Evolutionary conservation across 345 rosid genomes (phyloP).

Genomic region (Alliaria petiolata): DNA sequence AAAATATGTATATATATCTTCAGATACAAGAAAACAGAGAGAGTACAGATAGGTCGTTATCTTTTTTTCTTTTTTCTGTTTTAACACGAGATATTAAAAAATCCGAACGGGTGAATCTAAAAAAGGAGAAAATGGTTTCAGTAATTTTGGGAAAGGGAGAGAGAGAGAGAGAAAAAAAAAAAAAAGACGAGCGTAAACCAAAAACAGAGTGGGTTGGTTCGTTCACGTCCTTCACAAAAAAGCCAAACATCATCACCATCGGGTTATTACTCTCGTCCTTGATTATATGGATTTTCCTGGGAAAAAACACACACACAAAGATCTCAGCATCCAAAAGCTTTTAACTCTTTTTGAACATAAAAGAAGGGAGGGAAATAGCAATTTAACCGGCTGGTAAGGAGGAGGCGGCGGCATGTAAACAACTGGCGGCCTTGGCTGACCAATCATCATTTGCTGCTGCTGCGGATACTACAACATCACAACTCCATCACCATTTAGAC

Average conservation of each 20-base stretch:
- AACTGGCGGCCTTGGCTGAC: conserved; percentile 53
- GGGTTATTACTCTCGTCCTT: conserved; percentile 15
- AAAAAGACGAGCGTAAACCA: background rate
- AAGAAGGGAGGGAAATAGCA: background rate
- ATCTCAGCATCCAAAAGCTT: conserved; percentile 13
- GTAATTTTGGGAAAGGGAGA: background rate
- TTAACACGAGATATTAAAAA: background rate
- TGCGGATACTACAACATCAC: conserved; percentile 30
- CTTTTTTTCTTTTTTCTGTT: background rate
- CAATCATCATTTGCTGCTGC: conserved; percentile 60
- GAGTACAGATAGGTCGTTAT: background rate
- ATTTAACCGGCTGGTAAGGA: conserved; percentile 67
- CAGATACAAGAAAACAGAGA: background rate
- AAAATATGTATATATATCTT: conserved; percentile 3
- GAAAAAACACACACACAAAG: background rate
- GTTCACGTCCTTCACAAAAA: background rate
- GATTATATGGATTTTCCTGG: conserved; percentile 22
- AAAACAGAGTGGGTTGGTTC: background rate
- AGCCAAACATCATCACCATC: background rate
- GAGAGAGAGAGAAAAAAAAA: no score
- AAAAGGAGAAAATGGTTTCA: conserved; percentile 10
- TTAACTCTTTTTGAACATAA: background rate
- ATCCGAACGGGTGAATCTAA: background rate
- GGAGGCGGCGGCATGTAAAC: conserved; percentile 49
- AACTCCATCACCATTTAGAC: background rate